Percentiles rank a stretch among this genome's conserved stretches.
Conservation (phyloP, 176 grass and related monocot genomes). For the Pharus latifolius region DNA sequence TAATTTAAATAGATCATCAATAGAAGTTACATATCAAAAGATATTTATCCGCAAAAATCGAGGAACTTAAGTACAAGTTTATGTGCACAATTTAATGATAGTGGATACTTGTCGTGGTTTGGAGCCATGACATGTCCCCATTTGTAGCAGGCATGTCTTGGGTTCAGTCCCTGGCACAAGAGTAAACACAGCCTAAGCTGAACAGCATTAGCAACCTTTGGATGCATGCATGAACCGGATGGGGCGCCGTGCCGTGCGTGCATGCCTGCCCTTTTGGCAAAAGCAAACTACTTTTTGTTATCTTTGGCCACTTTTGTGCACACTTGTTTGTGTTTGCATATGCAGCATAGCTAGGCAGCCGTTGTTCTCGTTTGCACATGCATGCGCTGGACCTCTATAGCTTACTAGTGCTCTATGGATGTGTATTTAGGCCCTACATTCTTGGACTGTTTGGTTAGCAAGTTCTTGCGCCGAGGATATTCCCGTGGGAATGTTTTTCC, state of each 20-base stretch:
- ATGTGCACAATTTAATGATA: no score
- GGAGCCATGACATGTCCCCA: no score
- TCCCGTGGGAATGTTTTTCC: background rate
- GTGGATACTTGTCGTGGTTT: no score
- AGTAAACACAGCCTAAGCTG: no score
- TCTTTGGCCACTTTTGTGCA: background rate
- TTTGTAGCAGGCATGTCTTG: no score
- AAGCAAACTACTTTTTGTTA: background rate
- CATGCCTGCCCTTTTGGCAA: slow-evolving; percentile 3
- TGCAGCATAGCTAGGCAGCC: background rate
- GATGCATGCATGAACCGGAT: background rate
- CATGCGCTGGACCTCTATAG: background rate
- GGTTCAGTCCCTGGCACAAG: no score
- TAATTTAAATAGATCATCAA: no score
- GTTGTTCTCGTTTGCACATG: background rate
- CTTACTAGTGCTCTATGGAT: background rate
- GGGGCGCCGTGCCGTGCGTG: background rate
- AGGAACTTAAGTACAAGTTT: no score
- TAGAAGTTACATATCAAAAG: no score
- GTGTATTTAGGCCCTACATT: background rate
- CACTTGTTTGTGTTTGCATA: no score
- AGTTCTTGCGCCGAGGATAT: slow-evolving; percentile 7
- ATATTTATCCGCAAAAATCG: no score
- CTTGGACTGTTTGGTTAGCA: slow-evolving; percentile 1
- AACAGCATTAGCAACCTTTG: no score